These are phyloP conservation scores for Russula sp. DNA, from an alignment of 768 basidiomycete genomes.

Conservation along the genomic window DNA sequence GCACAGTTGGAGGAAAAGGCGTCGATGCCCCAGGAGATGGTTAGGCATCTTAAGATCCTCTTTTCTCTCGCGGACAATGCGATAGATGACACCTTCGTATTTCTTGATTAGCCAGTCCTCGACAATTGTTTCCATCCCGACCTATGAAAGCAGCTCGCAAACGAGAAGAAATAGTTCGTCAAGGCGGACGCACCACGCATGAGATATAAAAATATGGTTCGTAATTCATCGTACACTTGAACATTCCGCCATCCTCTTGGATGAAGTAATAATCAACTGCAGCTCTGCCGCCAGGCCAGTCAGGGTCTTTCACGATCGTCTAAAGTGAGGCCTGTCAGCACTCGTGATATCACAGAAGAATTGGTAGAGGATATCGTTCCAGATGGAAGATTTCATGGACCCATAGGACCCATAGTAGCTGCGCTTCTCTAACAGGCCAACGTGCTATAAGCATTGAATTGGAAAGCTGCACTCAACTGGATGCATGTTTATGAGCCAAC, in stretches of 20 bases:
- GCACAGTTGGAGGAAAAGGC: constrained; percentile 81
- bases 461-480: constrained; percentile 56
- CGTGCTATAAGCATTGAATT: neutral
- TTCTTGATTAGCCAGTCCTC: constrained; percentile 96
- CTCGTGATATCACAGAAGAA: neutral
- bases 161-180: neutral
- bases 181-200: constrained; percentile 65
- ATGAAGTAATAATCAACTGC: constrained; percentile 98
- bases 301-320: constrained; percentile 85
- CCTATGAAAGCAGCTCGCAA: constrained; percentile 42
- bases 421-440: neutral
- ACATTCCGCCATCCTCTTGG: constrained; percentile 93
- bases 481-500: constrained; percentile 99
- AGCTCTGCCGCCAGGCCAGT: constrained; percentile 78
- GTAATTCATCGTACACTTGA: constrained; percentile 89
- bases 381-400: neutral
- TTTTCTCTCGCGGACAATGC: constrained; percentile 77
- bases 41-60: constrained; percentile 96
- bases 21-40: constrained; percentile 91
- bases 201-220: constrained; percentile 95
- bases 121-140: constrained; percentile 80
- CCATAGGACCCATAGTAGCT: neutral
- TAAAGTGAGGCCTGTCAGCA: constrained; percentile 36
- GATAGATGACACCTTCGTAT: constrained; percentile 82
- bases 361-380: neutral